phyloP scores from a whole-genome alignment of 441 rosid species.

The Mallotus japonicus region DNA sequence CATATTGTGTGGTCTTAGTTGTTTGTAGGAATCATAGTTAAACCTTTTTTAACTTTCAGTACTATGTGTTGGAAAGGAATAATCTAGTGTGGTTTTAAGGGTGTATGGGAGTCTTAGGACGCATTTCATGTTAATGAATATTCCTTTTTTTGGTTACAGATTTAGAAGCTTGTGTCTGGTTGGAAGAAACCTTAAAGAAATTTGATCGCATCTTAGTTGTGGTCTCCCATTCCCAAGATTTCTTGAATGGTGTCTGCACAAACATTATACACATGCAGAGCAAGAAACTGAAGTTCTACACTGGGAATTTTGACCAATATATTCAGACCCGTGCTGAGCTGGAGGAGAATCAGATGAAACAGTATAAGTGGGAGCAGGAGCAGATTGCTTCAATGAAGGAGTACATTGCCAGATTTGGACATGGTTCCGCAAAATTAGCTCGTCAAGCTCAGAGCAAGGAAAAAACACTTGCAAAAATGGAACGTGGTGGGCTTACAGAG shows the following conservation, averaged over 20 bases:
- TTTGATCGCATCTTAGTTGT: constrained; percentile 91
- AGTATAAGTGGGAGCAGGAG: constrained; percentile 98
- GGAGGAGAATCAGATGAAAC: constrained; percentile 98
- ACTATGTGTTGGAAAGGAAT: not conserved
- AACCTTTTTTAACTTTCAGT: not conserved
- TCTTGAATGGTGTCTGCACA: constrained; percentile 95
- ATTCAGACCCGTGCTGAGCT: constrained; percentile 87
- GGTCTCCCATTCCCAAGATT: constrained; percentile 94
- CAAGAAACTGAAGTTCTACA: constrained; percentile 67
- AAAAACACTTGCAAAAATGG: constrained; percentile 97
- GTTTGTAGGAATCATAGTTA: not conserved
- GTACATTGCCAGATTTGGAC: constrained; percentile 96
- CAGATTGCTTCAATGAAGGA: constrained; percentile 97
- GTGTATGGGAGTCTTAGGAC: not conserved
- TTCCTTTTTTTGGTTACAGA: constrained; percentile 40
- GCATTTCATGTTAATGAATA: not conserved
- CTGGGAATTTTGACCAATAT: constrained; percentile 93
- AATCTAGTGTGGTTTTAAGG: not conserved
- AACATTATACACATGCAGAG: constrained; percentile 96
- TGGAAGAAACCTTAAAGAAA: constrained; percentile 85
- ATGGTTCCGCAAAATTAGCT: constrained; percentile 96
- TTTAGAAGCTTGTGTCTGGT: constrained; percentile 97
- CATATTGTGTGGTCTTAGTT: not conserved
- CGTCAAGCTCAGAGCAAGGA: constrained; percentile 99
- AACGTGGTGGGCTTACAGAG: constrained; percentile 93